These are phyloP conservation scores for Peniophora sp. DNA, from an alignment of 1,284 basidiomycete species.

Conservation along the genomic window DNA sequence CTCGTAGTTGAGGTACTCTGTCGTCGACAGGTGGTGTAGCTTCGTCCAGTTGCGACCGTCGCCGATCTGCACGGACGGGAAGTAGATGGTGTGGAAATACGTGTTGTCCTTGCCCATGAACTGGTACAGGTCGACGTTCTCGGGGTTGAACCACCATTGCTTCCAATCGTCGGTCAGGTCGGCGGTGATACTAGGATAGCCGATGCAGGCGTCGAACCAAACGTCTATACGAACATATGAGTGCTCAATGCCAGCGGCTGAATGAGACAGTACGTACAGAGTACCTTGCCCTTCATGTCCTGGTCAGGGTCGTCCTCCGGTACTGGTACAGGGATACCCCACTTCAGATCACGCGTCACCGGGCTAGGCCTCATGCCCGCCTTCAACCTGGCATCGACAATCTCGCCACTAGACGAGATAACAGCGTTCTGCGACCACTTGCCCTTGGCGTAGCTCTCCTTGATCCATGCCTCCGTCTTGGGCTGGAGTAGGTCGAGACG, in stretches of 20 bases:
- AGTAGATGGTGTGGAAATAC: slow-evolving; percentile 98
- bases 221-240: neutral
- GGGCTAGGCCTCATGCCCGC: slow-evolving; percentile 85
- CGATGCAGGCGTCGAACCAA: slow-evolving; percentile 96
- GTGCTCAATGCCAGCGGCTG: no score
- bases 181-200: slow-evolving; percentile 96
- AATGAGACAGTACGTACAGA: slow-evolving; percentile 77
- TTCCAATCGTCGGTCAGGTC: slow-evolving; percentile 94
- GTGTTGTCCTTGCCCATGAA: slow-evolving; percentile 99
- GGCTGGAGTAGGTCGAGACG: slow-evolving; percentile 83
- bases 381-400: slow-evolving; percentile 88
- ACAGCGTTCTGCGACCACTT: slow-evolving; percentile 92
- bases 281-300: slow-evolving; percentile 90
- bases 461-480: slow-evolving; percentile 85
- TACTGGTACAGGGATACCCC: slow-evolving; percentile 91
- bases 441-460: slow-evolving; percentile 69
- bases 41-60: slow-evolving; percentile 92
- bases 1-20: slow-evolving; percentile 99
- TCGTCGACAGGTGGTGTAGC: slow-evolving; percentile 92
- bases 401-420: slow-evolving; percentile 78
- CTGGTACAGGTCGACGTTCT: slow-evolving; percentile 90
- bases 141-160: slow-evolving; percentile 95
- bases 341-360: slow-evolving; percentile 89
- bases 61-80: slow-evolving; percentile 85
- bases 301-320: slow-evolving; percentile 67